A percentile compares a stretch with the other conserved stretches of the same genome.
phyloP scores from a whole-genome alignment of 2,329 filamentous ascomycete genomes.

The Diplodia sapinea region DNA sequence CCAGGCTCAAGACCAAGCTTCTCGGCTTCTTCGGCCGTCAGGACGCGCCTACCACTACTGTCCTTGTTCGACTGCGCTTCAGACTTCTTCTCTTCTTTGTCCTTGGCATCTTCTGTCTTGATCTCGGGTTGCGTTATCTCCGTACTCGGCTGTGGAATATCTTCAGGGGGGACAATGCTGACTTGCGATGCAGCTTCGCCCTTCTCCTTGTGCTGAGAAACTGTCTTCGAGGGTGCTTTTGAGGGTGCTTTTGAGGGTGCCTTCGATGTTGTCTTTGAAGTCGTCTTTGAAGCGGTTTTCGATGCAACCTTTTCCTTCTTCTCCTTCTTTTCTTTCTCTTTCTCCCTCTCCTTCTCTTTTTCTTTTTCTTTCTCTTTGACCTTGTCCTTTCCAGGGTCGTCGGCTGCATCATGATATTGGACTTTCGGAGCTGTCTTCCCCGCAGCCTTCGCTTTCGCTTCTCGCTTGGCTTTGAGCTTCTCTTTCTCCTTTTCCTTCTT shows the following conservation, averaged over 20 bases:
- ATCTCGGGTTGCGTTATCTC: constrained; percentile 32
- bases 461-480: constrained; percentile 34
- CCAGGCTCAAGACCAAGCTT: constrained; percentile 49
- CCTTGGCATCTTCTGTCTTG: constrained; percentile 28
- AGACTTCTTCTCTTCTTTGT: constrained; percentile 28
- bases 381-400: constrained; percentile 15
- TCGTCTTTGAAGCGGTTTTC: constrained; percentile 41
- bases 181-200: constrained; percentile 23
- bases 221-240: constrained; percentile 34
- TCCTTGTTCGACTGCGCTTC: constrained; percentile 23
- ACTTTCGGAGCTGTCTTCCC: constrained; percentile 30
- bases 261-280: not conserved
- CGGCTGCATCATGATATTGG: not conserved
- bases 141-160: constrained; percentile 29
- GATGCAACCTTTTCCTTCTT: constrained; percentile 42
- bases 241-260: constrained; percentile 5
- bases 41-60: constrained; percentile 31
- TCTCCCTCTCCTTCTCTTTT: constrained; percentile 37
- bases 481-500: constrained; percentile 28
- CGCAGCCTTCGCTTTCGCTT: constrained; percentile 29
- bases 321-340: constrained; percentile 40
- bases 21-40: constrained; percentile 48
- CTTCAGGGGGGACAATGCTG: constrained; percentile 26
- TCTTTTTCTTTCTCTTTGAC: constrained; percentile 35
- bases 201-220: constrained; percentile 37